Conservation (phyloP, 495 filamentous ascomycete genomes). For the Trichoderma asperelloides region DNA sequence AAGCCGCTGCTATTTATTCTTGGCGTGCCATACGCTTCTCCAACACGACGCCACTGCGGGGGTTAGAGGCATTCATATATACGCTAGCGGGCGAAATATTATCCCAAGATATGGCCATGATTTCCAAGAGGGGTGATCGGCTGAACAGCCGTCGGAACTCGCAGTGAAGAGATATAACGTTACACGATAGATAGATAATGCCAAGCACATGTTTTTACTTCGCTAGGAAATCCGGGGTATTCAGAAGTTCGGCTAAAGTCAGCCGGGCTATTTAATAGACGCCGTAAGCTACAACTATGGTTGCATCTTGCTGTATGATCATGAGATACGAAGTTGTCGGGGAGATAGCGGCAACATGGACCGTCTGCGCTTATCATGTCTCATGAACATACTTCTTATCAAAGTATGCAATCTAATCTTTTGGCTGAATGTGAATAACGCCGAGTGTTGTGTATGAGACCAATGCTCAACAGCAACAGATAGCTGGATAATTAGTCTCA, state of each 20-base stretch:
- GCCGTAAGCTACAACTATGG: not conserved
- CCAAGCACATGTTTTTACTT: not conserved
- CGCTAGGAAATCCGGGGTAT: not conserved
- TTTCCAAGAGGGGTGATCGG: not conserved
- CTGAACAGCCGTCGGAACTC: not conserved
- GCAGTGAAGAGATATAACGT: not conserved
- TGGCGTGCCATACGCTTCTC: not conserved
- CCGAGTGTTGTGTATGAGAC: too few species aligned
- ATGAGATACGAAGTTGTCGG: not conserved
- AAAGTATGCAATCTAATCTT: not conserved
- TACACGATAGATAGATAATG: not conserved
- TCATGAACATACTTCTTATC: not conserved
- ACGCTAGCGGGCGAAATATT: not conserved
- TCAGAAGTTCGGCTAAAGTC: not conserved
- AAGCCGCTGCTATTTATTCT: not conserved
- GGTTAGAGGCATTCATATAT: not conserved
- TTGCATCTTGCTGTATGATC: not conserved
- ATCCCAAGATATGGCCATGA: not conserved
- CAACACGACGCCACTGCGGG: not conserved
- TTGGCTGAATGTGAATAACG: not conserved
- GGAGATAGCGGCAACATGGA: not conserved
- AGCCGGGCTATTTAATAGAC: not conserved
- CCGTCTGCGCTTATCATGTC: not conserved
- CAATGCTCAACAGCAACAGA: too few species aligned
- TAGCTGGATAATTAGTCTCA: too few species aligned